Evolutionary conservation across 768 basidiomycete genomes (phyloP).

Genomic region (Termitomyces heimii): DNA sequence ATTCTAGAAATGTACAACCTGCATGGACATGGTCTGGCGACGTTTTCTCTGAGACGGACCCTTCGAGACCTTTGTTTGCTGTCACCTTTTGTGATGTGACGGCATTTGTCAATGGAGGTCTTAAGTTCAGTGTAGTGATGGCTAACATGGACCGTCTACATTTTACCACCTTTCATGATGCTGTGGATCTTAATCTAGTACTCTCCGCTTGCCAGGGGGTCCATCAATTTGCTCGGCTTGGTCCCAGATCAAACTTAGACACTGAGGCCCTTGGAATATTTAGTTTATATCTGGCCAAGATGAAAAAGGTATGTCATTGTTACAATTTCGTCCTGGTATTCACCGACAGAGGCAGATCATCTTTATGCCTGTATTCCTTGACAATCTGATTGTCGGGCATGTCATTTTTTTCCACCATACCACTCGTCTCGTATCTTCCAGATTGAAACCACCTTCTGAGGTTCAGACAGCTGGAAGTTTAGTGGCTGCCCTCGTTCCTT

Average conservation of each 20-base stretch:
- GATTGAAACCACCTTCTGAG: constrained; percentile 37
- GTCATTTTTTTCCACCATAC: constrained; percentile 49
- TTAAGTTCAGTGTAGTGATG: constrained; percentile 46
- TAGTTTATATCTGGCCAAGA: constrained; percentile 37
- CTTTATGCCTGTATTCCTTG: constrained; percentile 40
- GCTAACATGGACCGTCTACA: constrained; percentile 32
- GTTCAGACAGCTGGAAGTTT: constrained; percentile 24
- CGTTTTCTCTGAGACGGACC: constrained; percentile 35
- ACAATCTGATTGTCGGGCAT: constrained; percentile 41
- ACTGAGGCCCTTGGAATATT: constrained; percentile 32
- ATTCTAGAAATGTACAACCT: constrained; percentile 41
- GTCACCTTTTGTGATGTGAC: constrained; percentile 41
- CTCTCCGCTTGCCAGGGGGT: constrained; percentile 42
- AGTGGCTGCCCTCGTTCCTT: constrained; percentile 43
- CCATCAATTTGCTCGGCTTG: constrained; percentile 49
- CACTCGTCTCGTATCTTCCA: constrained; percentile 25
- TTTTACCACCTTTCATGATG: constrained; percentile 42
- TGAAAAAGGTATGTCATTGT: constrained; percentile 35
- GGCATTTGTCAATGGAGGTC: constrained; percentile 30
- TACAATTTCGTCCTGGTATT: background rate
- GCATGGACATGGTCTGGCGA: constrained; percentile 65
- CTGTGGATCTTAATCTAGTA: constrained; percentile 39
- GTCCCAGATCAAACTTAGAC: constrained; percentile 34
- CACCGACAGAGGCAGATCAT: constrained; percentile 34
- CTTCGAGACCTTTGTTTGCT: constrained; percentile 41